Conservation (phyloP, 768 basidiomycete species). For the Lepiota brunneoincarnata region DNA sequence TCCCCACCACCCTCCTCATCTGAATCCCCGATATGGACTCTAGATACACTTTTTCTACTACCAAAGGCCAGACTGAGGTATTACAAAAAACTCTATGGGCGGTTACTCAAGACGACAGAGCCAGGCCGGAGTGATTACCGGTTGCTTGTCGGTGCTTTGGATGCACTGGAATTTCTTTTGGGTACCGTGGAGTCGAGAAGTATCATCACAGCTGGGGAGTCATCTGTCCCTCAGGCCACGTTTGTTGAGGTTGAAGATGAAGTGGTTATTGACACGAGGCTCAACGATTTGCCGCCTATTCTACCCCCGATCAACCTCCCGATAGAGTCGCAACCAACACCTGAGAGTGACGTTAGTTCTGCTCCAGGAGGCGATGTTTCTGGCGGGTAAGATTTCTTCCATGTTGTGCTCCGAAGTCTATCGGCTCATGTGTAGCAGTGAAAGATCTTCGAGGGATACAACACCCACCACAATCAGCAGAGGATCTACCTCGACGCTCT, state of each 20-base stretch:
- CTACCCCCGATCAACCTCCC: conserved; percentile 17
- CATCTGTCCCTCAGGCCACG: conserved; percentile 15
- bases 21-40: conserved; percentile 62
- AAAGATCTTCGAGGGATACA: conserved; percentile 61
- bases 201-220: conserved; percentile 46
- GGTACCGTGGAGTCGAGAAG: conserved; percentile 60
- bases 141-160: conserved; percentile 75
- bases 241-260: conserved; percentile 47
- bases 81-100: conserved; percentile 87
- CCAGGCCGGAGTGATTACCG: conserved; percentile 86
- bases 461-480: conserved; percentile 50
- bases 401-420: not conserved
- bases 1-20: conserved; percentile 56
- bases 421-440: conserved; percentile 31
- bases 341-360: conserved; percentile 51
- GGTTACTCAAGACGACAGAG: conserved; percentile 81
- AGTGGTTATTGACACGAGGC: conserved; percentile 54
- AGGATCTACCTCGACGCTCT: conserved; percentile 47
- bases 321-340: conserved; percentile 25
- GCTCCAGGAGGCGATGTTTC: conserved; percentile 45
- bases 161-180: conserved; percentile 75
- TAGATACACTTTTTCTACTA: conserved; percentile 85
- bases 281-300: conserved; percentile 22
- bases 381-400: conserved; percentile 44
- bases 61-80: conserved; percentile 85